phyloP scores from a whole-genome alignment of 345 rosid genomes.

The Laguncularia racemosa region DNA sequence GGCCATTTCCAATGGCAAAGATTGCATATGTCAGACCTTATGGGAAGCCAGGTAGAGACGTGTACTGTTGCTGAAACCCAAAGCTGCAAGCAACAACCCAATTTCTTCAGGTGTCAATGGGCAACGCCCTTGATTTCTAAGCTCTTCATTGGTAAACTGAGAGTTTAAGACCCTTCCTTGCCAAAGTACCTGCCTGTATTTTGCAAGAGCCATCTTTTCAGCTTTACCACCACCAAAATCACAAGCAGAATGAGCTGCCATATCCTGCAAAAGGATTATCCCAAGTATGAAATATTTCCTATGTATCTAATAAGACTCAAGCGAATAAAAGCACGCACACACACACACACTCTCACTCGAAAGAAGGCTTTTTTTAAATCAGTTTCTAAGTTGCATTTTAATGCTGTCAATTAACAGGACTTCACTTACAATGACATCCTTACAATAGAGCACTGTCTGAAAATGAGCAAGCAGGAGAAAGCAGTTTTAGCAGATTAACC shows the following conservation, averaged over 20 bases:
- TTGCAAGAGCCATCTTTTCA: constrained; percentile 77
- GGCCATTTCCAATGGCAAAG: constrained; percentile 1
- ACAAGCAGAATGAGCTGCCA: constrained; percentile 99
- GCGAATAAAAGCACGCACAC: no score
- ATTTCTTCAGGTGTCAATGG: constrained; percentile 97
- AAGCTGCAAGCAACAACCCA: constrained; percentile 76
- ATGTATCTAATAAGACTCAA: no score
- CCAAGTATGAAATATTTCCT: no score
- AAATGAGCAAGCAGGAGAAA: neutral
- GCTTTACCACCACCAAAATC: constrained; percentile 98
- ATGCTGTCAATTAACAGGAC: no score
- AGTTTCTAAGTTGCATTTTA: no score
- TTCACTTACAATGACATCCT: no score
- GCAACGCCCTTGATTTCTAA: constrained; percentile 90
- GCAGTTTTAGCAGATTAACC: neutral
- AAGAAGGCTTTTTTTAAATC: no score
- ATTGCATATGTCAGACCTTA: constrained; percentile 35
- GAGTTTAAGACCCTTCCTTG: constrained; percentile 92
- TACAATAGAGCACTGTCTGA: no score
- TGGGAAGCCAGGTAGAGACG: constrained; percentile 94
- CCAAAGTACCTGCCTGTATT: constrained; percentile 84
- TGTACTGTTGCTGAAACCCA: constrained; percentile 79
- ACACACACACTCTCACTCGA: no score
- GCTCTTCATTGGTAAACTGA: constrained; percentile 70
- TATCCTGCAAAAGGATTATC: constrained; percentile 48